Percentiles rank a stretch among this genome's conserved stretches.
Evolutionary conservation across 768 basidiomycete genomes (phyloP).

Genomic region (Galerina marginata): DNA sequence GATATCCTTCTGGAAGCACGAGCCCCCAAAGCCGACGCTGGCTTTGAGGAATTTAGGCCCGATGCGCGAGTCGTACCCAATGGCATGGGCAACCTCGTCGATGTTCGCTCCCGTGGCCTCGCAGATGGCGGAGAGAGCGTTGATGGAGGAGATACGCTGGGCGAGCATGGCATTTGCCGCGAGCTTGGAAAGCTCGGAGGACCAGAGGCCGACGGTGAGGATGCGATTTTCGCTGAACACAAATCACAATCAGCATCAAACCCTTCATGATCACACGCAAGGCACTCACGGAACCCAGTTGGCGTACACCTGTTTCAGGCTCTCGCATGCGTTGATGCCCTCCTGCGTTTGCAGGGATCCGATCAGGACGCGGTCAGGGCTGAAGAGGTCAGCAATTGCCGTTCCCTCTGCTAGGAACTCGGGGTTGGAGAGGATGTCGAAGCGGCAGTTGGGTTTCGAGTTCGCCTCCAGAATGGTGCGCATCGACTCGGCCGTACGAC

Average conservation of each 20-base stretch:
- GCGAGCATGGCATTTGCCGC: conserved; percentile 99
- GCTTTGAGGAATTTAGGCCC: conserved; percentile 96
- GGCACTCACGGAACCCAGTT: conserved; percentile 93
- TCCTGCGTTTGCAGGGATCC: conserved; percentile 92
- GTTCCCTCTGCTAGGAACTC: conserved; percentile 99
- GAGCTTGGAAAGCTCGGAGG: conserved; percentile 96
- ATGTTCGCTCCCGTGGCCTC: conserved; percentile 99
- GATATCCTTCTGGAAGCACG: conserved; percentile 99
- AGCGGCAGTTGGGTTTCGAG: conserved; percentile 87
- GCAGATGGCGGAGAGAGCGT: conserved; percentile 97
- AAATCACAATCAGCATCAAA: not conserved
- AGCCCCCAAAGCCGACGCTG: conserved; percentile 96
- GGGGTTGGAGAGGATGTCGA: conserved; percentile 99
- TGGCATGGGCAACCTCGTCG: conserved; percentile 94
- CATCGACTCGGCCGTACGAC: conserved; percentile 99
- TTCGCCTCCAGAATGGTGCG: conserved; percentile 99
- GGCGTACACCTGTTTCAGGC: conserved; percentile 83
- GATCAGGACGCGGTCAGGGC: conserved; percentile 95
- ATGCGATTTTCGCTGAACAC: conserved; percentile 67
- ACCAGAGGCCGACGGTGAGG: conserved; percentile 97
- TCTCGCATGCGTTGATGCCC: conserved; percentile 79
- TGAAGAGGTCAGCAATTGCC: conserved; percentile 87
- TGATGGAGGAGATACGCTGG: conserved; percentile 97
- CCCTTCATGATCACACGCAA: conserved; percentile 2
- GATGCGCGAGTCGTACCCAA: conserved; percentile 91